A percentile compares a stretch with the other conserved stretches of the same genome.
phyloP scores from a whole-genome alignment of 176 grass and related monocot species.

The Oryza meyeriana region DNA sequence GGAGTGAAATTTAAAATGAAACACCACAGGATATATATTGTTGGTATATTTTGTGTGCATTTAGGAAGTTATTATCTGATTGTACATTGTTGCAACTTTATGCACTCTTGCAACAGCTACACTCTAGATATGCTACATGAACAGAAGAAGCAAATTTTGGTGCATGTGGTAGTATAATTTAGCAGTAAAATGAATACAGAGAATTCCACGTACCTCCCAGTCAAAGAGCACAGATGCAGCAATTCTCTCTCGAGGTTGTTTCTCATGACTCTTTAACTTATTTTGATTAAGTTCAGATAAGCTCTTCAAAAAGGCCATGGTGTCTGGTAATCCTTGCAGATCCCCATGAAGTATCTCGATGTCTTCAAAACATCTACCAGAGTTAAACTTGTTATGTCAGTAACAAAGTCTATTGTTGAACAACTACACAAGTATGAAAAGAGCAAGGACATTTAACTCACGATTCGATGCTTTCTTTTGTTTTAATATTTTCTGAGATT shows the following conservation, averaged over 20 bases:
- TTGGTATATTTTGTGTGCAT: neutral
- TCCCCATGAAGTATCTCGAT: slow-evolving; percentile 75
- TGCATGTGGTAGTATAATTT: neutral
- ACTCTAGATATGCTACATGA: neutral
- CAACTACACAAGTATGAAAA: neutral
- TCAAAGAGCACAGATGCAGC: slow-evolving; percentile 74
- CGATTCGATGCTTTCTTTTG: slow-evolving; percentile 35
- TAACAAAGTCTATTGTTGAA: slow-evolving; percentile 13
- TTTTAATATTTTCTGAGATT: slow-evolving; percentile 29
- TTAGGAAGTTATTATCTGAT: slow-evolving; percentile 7
- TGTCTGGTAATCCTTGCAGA: slow-evolving; percentile 60
- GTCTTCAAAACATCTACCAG: slow-evolving; percentile 50
- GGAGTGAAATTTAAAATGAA: neutral
- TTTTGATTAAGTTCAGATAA: slow-evolving; percentile 50
- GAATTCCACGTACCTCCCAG: slow-evolving; percentile 44
- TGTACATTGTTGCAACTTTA: slow-evolving; percentile 19
- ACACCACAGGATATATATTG: slow-evolving; percentile 17
- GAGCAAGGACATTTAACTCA: slow-evolving; percentile 36
- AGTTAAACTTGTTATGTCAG: slow-evolving; percentile 32
- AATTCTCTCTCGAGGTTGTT: slow-evolving; percentile 49
- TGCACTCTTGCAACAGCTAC: neutral
- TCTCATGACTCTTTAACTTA: slow-evolving; percentile 43
- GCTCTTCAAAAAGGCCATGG: slow-evolving; percentile 63
- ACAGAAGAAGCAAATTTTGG: slow-evolving; percentile 2
- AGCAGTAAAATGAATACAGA: slow-evolving; percentile 6